Evolutionary conservation across 768 basidiomycete species (phyloP).

Genomic region (Podaxis carcinomalis): DNA sequence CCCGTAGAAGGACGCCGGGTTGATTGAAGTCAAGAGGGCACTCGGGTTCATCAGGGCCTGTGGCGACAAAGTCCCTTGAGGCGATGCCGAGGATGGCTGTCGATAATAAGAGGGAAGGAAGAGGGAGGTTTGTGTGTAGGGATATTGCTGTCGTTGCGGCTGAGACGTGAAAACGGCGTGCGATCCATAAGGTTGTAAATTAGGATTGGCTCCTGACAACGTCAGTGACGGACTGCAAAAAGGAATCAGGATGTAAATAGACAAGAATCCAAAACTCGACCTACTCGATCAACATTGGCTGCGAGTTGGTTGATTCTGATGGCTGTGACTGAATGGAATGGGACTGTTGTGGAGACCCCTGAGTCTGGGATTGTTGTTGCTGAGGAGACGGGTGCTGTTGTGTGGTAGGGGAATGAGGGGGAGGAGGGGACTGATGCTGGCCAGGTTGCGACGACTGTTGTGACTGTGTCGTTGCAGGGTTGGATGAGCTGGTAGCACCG

Average conservation of each 20-base stretch:
- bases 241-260: conserved; percentile 7
- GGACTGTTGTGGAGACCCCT: conserved; percentile 22
- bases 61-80: conserved; percentile 67
- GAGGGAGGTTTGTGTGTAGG: conserved; percentile 13
- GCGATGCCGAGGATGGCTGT: conserved; percentile 28
- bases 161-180: conserved; percentile 13
- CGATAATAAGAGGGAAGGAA: conserved; percentile 23
- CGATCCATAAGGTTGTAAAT: conserved; percentile 9
- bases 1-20: conserved; percentile 30
- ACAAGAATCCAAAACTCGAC: conserved; percentile 23
- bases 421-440: conserved; percentile 18
- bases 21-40: conserved; percentile 45
- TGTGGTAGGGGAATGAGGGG: conserved; percentile 15
- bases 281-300: conserved; percentile 68
- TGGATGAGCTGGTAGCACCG: conserved; percentile 57
- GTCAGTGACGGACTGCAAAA: conserved; percentile 55
- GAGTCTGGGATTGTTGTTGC: conserved; percentile 15
- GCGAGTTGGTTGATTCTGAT: conserved; percentile 24
- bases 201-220: conserved; percentile 41
- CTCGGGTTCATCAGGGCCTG: conserved; percentile 40
- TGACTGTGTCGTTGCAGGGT: conserved; percentile 24
- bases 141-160: conserved; percentile 21
- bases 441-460: conserved; percentile 17
- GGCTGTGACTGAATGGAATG: conserved; percentile 23
- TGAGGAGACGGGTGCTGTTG: conserved; percentile 23